Conservation (phyloP, 345 rosid species). For the Camelina neglecta region DNA sequence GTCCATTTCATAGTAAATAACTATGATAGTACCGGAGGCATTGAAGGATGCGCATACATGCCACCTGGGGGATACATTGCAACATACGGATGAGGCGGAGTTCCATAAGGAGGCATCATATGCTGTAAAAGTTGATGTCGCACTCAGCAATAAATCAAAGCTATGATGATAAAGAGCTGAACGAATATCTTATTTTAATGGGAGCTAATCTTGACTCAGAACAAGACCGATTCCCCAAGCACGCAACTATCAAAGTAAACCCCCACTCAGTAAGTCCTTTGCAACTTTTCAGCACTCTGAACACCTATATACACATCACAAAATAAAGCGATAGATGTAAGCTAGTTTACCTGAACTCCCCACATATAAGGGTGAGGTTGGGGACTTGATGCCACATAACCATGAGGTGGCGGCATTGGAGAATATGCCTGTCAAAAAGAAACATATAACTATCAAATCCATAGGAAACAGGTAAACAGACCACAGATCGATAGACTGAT, state of each 20-base stretch:
- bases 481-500: slow-evolving; percentile 1
- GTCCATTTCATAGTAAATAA: slow-evolving; percentile 25
- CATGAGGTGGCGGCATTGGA: slow-evolving; percentile 94
- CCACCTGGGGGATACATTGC: slow-evolving; percentile 99
- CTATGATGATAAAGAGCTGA: slow-evolving; percentile 20
- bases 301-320: slow-evolving; percentile 2
- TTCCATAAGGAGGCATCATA: slow-evolving; percentile 97
- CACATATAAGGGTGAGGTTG: slow-evolving; percentile 99
- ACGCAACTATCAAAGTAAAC: slow-evolving; percentile 16
- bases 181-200: background rate
- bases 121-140: slow-evolving; percentile 59
- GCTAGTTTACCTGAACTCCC: slow-evolving; percentile 90
- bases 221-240: slow-evolving; percentile 14
- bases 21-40: slow-evolving; percentile 74
- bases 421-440: slow-evolving; percentile 73
- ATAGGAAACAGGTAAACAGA: slow-evolving; percentile 11
- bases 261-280: background rate
- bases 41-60: slow-evolving; percentile 91
- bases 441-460: slow-evolving; percentile 29
- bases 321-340: background rate
- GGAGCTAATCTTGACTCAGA: slow-evolving; percentile 4
- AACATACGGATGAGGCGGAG: slow-evolving; percentile 97
- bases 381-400: slow-evolving; percentile 94
- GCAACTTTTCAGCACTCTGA: slow-evolving; percentile 14
- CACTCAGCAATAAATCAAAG: slow-evolving; percentile 27